Evolutionary conservation across 805 yeast species (phyloP), one percentile per base, ranked within the genome.

Genomic region (Candida boidinii): DNA sequence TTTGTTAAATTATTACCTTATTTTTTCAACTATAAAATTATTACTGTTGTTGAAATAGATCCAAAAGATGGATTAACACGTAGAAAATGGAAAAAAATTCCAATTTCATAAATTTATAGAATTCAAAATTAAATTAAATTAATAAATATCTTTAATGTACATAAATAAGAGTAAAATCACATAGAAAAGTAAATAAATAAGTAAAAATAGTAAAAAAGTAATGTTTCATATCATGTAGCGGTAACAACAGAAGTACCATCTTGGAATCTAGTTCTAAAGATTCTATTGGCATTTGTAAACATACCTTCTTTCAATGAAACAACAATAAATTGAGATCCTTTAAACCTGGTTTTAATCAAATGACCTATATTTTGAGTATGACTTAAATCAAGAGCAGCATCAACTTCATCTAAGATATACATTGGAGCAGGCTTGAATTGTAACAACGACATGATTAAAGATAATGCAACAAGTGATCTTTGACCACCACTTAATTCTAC

Each of bases 301-400:
- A 92, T 86, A 11, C 97, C 98, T 57, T 92, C 99, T 53, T 92
- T 92, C 61, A 92, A 73, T 18, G 96, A 85, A 16, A 92, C 98
- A 30, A 92, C 94, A 42, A 92, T 90, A 54, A 92, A 92, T 53
- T 92, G 99, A 2, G 96, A 83, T 1, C 95, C 96, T 56, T 84
- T 82, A 60, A 92, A 92, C 45, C 95, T 66, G 0, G 96, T 90
- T 60, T 90, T 92, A 56, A 92, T 92, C 53, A 92, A 66, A 50
- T 86, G 95, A 4, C 99, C 99, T 49, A 92, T 92, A 49, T 92
- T 92, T 56, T 92, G 97, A 1, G 99, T 92, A 53, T 92, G 99
- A 38, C 94, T 84, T 42, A 90, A 70, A 66, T 92, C 99, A 43
- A 92, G 68, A 1, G 99, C 99, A 1, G 99, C 98, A 62, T 92